phyloP scores from a whole-genome alignment of 2,329 filamentous ascomycete genomes.

The Malbranchea zuffiana region DNA sequence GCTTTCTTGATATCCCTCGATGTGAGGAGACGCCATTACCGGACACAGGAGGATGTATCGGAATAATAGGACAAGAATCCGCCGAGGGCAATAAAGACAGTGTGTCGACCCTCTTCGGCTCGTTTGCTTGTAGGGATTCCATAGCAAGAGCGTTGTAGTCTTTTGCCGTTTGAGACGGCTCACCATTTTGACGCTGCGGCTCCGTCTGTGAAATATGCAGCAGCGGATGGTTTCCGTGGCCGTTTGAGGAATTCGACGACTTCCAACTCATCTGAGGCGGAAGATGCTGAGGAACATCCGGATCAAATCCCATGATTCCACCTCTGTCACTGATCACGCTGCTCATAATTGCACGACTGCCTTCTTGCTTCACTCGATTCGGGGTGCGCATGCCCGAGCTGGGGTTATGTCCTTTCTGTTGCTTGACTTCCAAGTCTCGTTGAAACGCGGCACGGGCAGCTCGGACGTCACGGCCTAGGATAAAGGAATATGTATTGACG shows the following conservation, averaged over 20 bases:
- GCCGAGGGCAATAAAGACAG: slow-evolving; percentile 41
- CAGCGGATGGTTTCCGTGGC: slow-evolving; percentile 23
- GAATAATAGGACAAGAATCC: slow-evolving; percentile 45
- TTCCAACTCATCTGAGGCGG: slow-evolving; percentile 35
- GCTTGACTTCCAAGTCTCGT: slow-evolving; percentile 33
- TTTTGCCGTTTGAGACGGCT: slow-evolving; percentile 20
- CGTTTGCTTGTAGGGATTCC: slow-evolving; percentile 31
- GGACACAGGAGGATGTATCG: slow-evolving; percentile 47
- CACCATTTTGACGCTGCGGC: slow-evolving; percentile 7
- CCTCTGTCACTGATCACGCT: slow-evolving; percentile 46
- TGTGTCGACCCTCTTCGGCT: slow-evolving; percentile 37
- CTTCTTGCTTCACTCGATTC: slow-evolving; percentile 36
- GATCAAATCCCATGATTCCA: slow-evolving; percentile 43
- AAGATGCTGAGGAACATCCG: slow-evolving; percentile 32
- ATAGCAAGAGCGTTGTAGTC: slow-evolving; percentile 40
- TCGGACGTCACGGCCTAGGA: slow-evolving; percentile 51
- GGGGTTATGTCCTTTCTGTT: slow-evolving; percentile 38
- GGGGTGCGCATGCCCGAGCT: slow-evolving; percentile 37
- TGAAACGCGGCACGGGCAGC: slow-evolving; percentile 39
- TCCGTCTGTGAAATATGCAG: slow-evolving; percentile 16
- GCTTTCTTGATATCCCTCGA: slow-evolving; percentile 51
- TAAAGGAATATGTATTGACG: slow-evolving; percentile 52
- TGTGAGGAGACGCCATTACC: slow-evolving; percentile 40
- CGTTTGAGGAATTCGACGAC: slow-evolving; percentile 39
- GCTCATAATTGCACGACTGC: slow-evolving; percentile 34